A percentile compares a stretch with the other conserved stretches of the same genome.
Conservation (phyloP, 345 rosid species). For the Psidium guajava region DNA sequence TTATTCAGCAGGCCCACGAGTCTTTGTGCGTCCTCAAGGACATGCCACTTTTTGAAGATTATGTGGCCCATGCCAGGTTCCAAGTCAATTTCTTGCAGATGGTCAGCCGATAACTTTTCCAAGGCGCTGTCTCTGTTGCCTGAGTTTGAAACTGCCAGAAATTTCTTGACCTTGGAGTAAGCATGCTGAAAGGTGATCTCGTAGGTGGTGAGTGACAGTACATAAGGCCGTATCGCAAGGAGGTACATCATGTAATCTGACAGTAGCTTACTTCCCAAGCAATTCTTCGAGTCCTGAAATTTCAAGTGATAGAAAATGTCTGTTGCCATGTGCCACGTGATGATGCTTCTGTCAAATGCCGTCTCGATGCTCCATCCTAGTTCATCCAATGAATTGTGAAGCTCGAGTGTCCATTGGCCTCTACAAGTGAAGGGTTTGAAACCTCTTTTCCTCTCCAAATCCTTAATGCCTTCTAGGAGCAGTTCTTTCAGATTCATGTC, state of each 20-base stretch:
- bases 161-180: neutral
- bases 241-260: constrained; percentile 8
- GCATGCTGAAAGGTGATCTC: neutral
- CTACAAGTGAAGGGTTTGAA: neutral
- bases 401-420: neutral
- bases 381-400: neutral
- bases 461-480: neutral
- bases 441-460: neutral
- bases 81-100: neutral
- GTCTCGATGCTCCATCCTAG: neutral
- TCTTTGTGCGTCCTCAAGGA: neutral
- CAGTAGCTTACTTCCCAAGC: neutral
- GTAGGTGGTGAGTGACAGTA: neutral
- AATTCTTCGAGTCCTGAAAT: neutral
- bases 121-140: neutral
- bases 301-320: neutral
- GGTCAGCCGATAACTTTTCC: neutral
- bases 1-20: neutral
- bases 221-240: neutral
- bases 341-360: neutral
- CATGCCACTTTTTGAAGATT: neutral
- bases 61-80: neutral
- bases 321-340: constrained; percentile 3
- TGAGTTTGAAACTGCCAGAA: neutral
- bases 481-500: neutral